Evolutionary conservation across 352 stramenopile genomes (phyloP).

Genomic region (Aphanomyces stellatus): DNA sequence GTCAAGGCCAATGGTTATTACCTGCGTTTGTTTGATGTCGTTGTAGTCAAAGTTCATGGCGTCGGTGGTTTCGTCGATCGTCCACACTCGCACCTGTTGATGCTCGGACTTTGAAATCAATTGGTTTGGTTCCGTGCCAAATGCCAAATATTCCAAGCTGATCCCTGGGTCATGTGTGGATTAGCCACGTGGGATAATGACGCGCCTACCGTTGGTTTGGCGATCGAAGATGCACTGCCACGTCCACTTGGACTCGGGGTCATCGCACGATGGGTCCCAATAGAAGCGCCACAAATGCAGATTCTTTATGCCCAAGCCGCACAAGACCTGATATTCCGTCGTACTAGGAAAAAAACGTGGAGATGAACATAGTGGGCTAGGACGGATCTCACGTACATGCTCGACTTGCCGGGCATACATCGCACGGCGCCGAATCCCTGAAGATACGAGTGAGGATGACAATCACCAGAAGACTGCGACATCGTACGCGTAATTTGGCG

Average conservation of each 20-base stretch:
- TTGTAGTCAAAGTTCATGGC: slow-evolving; percentile 20
- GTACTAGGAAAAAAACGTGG: slow-evolving; percentile 20
- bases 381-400: slow-evolving; percentile 23
- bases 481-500: slow-evolving; percentile 40
- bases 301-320: slow-evolving; percentile 81
- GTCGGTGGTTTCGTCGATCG: slow-evolving; percentile 50
- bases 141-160: slow-evolving; percentile 68
- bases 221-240: slow-evolving; percentile 85
- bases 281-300: slow-evolving; percentile 81
- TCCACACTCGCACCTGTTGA: slow-evolving; percentile 78
- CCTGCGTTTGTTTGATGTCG: slow-evolving; percentile 60
- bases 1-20: no score
- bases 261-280: slow-evolving; percentile 25
- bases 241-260: slow-evolving; percentile 33
- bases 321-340: slow-evolving; percentile 65
- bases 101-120: slow-evolving; percentile 82
- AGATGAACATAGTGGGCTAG: neutral
- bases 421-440: slow-evolving; percentile 77
- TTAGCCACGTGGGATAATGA: neutral
- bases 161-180: slow-evolving; percentile 25
- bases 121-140: slow-evolving; percentile 44
- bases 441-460: neutral
- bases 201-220: slow-evolving; percentile 50
- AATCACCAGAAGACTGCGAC: neutral
- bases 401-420: slow-evolving; percentile 38